Conservation (phyloP, 495 filamentous ascomycete genomes). For the Bombardia bombarda region DNA sequence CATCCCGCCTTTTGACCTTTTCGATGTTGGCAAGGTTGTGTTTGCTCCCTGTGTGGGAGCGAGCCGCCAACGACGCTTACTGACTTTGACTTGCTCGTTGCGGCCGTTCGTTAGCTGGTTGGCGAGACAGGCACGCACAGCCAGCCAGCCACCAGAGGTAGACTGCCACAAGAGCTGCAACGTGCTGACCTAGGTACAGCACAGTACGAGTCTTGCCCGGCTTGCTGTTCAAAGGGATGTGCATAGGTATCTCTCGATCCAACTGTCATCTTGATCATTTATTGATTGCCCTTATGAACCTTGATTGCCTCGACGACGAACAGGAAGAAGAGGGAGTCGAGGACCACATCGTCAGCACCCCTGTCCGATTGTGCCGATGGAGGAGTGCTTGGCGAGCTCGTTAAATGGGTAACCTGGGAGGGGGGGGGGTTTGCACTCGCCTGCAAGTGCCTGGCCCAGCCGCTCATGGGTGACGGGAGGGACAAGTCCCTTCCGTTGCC, state of each 20-base stretch:
- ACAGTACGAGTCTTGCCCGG: background rate
- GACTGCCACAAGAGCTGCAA: too few species aligned
- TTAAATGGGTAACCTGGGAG: constrained; percentile 2
- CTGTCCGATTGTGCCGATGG: constrained; percentile 2
- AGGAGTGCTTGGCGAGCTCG: background rate
- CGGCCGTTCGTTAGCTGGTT: too few species aligned
- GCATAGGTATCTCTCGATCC: too few species aligned
- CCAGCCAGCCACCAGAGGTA: background rate
- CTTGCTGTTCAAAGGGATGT: background rate
- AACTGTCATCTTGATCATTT: too few species aligned
- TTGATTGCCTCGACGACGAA: background rate
- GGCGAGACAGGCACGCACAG: background rate
- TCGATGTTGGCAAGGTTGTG: background rate
- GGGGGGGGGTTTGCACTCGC: background rate
- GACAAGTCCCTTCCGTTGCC: constrained; percentile 8
- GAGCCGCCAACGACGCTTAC: too few species aligned
- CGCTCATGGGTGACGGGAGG: constrained; percentile 17
- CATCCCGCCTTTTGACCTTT: constrained; percentile 1
- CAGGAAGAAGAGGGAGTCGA: background rate
- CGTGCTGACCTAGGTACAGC: too few species aligned
- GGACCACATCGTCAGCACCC: background rate
- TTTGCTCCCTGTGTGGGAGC: background rate
- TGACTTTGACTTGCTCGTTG: too few species aligned
- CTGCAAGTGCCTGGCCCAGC: constrained; percentile 25
- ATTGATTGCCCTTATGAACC: too few species aligned